Evolutionary conservation across 1,284 basidiomycete species (phyloP).

Genomic region (Ustilago cynodontis): DNA sequence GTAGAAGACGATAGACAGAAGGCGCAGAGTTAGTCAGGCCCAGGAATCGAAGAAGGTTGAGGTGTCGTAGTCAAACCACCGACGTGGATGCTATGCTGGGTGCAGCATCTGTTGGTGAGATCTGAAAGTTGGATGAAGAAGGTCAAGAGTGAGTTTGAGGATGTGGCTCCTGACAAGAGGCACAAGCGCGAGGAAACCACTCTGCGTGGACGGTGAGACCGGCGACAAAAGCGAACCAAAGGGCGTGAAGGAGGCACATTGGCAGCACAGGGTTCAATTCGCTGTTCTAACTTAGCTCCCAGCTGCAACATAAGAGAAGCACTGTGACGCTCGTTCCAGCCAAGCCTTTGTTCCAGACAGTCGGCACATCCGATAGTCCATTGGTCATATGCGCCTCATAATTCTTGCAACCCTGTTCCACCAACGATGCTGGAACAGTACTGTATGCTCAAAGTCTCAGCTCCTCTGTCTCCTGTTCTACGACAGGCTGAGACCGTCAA

Average conservation of each 20-base stretch:
- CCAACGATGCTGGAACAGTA: neutral
- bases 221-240: constrained; percentile 6
- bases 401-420: neutral
- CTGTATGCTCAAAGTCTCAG: no score
- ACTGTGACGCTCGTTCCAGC: neutral
- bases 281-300: neutral
- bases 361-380: constrained; percentile 1
- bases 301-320: neutral
- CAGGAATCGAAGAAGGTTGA: neutral
- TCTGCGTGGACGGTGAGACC: neutral
- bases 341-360: neutral
- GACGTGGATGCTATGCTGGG: neutral
- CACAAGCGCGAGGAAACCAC: neutral
- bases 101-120: neutral
- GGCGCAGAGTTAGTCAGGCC: neutral
- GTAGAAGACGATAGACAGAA: neutral
- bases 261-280: neutral
- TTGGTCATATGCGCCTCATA: neutral
- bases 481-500: neutral
- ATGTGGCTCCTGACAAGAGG: neutral
- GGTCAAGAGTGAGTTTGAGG: neutral
- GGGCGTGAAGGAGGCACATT: neutral
- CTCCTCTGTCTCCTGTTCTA: no score
- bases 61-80: neutral
- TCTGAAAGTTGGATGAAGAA: neutral